Percentiles rank a stretch among this genome's conserved stretches.
These are phyloP conservation scores for Termitomyces sp. DNA, from an alignment of 768 basidiomycete species.

Conservation along the genomic window DNA sequence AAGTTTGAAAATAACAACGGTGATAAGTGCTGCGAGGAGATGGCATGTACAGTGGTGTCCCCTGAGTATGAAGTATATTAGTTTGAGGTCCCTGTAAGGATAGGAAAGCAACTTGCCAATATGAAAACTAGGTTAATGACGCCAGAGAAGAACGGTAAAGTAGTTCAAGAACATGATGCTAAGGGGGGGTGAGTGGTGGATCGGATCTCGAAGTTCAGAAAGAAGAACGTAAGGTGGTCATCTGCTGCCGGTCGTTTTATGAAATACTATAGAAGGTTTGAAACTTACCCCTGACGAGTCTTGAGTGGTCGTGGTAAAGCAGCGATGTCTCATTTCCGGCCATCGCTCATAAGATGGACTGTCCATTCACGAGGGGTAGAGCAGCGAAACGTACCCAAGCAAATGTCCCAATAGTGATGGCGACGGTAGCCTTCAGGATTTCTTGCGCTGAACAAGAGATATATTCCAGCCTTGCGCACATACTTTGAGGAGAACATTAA, in stretches of 20 bases:
- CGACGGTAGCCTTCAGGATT: slow-evolving; percentile 54
- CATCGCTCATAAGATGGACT: slow-evolving; percentile 14
- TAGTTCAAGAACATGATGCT: slow-evolving; percentile 61
- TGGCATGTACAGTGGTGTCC: slow-evolving; percentile 69
- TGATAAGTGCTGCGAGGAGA: slow-evolving; percentile 75
- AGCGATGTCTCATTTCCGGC: slow-evolving; percentile 36
- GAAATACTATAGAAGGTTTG: background rate
- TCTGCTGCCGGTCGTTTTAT: slow-evolving; percentile 43
- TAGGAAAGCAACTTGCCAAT: background rate
- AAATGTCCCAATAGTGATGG: slow-evolving; percentile 49
- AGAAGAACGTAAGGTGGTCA: slow-evolving; percentile 48
- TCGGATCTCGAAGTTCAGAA: slow-evolving; percentile 31
- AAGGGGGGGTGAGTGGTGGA: slow-evolving; percentile 25
- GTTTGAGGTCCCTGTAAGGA: background rate
- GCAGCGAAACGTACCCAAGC: slow-evolving; percentile 33
- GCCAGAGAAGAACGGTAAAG: slow-evolving; percentile 56
- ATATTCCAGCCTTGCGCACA: slow-evolving; percentile 95
- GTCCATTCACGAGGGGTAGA: slow-evolving; percentile 34
- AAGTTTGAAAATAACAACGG: too few relatives aligned
- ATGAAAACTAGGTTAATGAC: slow-evolving; percentile 38
- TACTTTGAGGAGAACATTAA: slow-evolving; percentile 93
- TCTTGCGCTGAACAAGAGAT: slow-evolving; percentile 65
- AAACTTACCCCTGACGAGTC: slow-evolving; percentile 55
- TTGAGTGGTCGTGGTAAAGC: slow-evolving; percentile 57
- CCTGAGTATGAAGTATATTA: slow-evolving; percentile 13